A percentile compares a stretch with the other conserved stretches of the same genome.
Conservation (phyloP, 352 stramenopile species). For the Pythium dissotocum region DNA sequence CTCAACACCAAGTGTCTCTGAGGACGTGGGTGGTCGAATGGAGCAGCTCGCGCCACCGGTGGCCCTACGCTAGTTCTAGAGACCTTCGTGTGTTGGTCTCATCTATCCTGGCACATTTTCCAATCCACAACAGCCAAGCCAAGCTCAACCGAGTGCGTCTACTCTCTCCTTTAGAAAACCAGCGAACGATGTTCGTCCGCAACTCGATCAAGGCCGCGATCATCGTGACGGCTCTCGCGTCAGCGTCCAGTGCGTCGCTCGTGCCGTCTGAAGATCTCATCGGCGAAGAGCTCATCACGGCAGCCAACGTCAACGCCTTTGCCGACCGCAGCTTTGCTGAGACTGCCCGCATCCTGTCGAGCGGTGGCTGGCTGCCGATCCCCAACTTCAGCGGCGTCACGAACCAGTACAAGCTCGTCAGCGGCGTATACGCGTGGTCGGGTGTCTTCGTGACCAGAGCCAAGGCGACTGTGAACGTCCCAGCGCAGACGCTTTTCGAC, state of each 20-base stretch:
- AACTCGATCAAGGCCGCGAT: constrained; percentile 2
- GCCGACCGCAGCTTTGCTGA: constrained; percentile 11
- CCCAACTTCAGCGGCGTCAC: constrained; percentile 1
- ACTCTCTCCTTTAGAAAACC: neutral
- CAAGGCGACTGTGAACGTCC: neutral
- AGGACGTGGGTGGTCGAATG: neutral
- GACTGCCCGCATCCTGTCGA: constrained; percentile 7
- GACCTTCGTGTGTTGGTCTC: no score
- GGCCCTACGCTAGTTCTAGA: neutral
- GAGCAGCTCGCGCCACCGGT: no score
- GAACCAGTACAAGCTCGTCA: neutral
- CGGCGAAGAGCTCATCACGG: constrained; percentile 9
- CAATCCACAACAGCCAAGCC: neutral
- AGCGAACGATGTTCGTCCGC: constrained; percentile 2
- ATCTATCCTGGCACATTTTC: neutral
- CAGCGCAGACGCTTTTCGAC: neutral
- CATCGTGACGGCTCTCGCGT: neutral
- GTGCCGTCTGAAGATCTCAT: constrained; percentile 10
- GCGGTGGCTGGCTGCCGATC: constrained; percentile 5
- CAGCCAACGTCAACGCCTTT: constrained; percentile 1
- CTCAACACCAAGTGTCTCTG: no score
- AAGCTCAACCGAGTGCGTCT: no score
- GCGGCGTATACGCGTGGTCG: neutral
- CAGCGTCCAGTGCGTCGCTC: constrained; percentile 3
- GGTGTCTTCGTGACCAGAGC: neutral